Conservation (phyloP, 345 rosid genomes). For the Arabidopsis suecica region DNA sequence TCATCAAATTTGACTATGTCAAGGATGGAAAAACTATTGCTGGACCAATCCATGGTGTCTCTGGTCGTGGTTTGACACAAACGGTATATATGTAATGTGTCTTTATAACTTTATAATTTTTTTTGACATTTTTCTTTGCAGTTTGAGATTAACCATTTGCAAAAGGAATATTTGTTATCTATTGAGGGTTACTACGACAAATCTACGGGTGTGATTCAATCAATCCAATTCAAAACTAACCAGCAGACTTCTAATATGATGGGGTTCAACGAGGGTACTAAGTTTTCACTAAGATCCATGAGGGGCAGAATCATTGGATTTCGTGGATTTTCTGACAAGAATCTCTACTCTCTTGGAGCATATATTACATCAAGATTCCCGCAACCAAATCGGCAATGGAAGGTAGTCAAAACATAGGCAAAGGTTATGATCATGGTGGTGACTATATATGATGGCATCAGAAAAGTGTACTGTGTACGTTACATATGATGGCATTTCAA, state of each 20-base stretch:
- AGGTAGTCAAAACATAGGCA: constrained; percentile 15
- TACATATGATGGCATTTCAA: neutral
- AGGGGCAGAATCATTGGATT: constrained; percentile 30
- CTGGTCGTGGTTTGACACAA: constrained; percentile 31
- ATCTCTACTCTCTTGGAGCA: constrained; percentile 39
- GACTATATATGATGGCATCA: constrained; percentile 32
- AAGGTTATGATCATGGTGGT: constrained; percentile 31
- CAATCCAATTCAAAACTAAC: constrained; percentile 35
- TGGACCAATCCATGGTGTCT: constrained; percentile 34
- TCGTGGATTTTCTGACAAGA: constrained; percentile 36
- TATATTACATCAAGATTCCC: constrained; percentile 29
- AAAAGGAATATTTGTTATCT: constrained; percentile 11
- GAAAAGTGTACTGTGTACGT: constrained; percentile 20
- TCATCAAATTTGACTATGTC: constrained; percentile 16
- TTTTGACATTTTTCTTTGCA: neutral
- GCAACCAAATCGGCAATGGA: constrained; percentile 3
- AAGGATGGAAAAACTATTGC: neutral
- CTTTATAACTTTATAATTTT: neutral
- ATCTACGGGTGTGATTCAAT: constrained; percentile 24
- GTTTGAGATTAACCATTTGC: constrained; percentile 32
- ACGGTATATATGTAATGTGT: constrained; percentile 14
- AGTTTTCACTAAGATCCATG: constrained; percentile 4
- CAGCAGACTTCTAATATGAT: constrained; percentile 19
- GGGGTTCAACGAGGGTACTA: constrained; percentile 23
- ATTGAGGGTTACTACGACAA: constrained; percentile 34